Evolutionary conservation across 495 filamentous ascomycete genomes (phyloP).

Genomic region (Jackrogersella minutella): DNA sequence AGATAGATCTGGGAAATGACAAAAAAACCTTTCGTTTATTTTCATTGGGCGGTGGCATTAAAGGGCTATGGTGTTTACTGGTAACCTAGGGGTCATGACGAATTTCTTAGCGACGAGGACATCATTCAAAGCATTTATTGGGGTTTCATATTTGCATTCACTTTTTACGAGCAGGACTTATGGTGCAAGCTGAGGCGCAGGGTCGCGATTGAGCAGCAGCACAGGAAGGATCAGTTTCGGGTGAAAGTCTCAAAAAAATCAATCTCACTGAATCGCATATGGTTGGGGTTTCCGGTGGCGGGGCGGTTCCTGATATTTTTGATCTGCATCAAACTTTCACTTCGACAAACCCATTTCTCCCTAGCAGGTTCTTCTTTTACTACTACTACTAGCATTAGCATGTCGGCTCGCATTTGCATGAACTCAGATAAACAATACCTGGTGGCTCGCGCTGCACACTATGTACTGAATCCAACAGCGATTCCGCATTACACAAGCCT

Average conservation of each 20-base stretch:
- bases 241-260: slow-evolving; percentile 23
- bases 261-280: slow-evolving; percentile 27
- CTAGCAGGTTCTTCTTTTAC: slow-evolving; percentile 31
- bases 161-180: slow-evolving; percentile 38
- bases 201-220: slow-evolving; percentile 40
- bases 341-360: slow-evolving; percentile 25
- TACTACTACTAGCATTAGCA: slow-evolving; percentile 40
- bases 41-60: slow-evolving; percentile 31
- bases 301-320: slow-evolving; percentile 32
- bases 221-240: slow-evolving; percentile 37
- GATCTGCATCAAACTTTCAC: slow-evolving; percentile 36
- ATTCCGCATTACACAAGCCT: slow-evolving; percentile 23
- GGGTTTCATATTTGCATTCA: slow-evolving; percentile 37
- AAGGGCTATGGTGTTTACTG: slow-evolving; percentile 23
- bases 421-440: slow-evolving; percentile 47
- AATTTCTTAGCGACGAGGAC: slow-evolving; percentile 36
- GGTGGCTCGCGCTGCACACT: slow-evolving; percentile 45
- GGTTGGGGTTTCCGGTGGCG: slow-evolving; percentile 24
- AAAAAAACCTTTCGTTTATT: slow-evolving; percentile 40
- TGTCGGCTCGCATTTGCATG: slow-evolving; percentile 42
- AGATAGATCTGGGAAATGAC: slow-evolving; percentile 48
- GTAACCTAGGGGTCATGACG: slow-evolving; percentile 24
- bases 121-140: slow-evolving; percentile 36
- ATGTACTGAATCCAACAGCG: slow-evolving; percentile 36
- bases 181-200: slow-evolving; percentile 41